Percentiles rank a stretch among this genome's conserved stretches.
Evolutionary conservation across 2,329 filamentous ascomycete genomes (phyloP).

Genomic region (Akanthomyces uredinophilus): DNA sequence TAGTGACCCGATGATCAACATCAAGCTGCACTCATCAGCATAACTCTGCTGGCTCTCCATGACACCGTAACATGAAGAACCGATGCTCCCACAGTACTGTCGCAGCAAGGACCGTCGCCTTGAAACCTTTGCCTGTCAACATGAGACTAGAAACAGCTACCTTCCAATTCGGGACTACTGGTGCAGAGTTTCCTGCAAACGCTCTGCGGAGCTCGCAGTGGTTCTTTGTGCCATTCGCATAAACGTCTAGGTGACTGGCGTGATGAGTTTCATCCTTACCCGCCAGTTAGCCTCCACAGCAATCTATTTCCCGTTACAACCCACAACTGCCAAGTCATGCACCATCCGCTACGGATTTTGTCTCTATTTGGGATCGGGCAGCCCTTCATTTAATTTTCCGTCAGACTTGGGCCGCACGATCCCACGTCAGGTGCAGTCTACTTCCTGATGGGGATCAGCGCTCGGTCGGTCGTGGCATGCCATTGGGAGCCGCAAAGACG

Average conservation of each 20-base stretch:
- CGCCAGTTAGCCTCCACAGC: neutral
- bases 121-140: conserved; percentile 3
- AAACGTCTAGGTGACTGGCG: neutral
- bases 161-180: conserved; percentile 2
- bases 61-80: conserved; percentile 4
- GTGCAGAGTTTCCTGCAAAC: neutral
- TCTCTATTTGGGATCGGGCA: neutral
- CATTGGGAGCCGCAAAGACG: neutral
- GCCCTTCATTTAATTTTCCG: neutral
- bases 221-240: neutral
- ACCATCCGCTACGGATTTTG: neutral
- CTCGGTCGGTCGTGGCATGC: neutral
- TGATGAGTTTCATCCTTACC: neutral
- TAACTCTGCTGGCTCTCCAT: neutral
- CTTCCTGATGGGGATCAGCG: conserved; percentile 9
- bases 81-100: neutral
- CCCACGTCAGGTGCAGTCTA: neutral
- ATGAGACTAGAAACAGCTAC: neutral
- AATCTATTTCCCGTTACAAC: conserved; percentile 5
- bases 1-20: neutral
- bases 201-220: neutral
- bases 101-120: neutral
- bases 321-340: neutral
- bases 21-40: neutral
- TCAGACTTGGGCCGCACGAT: neutral